Evolutionary conservation across 495 filamentous ascomycete species (phyloP), one percentile per base, ranked within the genome.

Genomic region (Clavariopsis aquatica): DNA sequence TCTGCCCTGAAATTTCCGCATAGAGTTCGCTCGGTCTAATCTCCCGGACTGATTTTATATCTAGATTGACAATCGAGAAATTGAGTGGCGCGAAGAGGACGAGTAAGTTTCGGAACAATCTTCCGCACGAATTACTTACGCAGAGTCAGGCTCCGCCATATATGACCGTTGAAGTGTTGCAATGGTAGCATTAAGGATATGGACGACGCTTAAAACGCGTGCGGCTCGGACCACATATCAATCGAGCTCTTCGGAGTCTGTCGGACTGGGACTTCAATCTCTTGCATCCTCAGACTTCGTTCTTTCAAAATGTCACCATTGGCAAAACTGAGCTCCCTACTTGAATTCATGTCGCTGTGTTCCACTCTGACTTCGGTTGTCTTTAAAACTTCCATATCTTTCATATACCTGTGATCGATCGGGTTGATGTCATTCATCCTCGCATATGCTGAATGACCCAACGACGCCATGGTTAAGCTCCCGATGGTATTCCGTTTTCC

Each of bases 361-460:
- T 38, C 52, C 15, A 56, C 52, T 26, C 31, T 56, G 19, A 57
- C 45, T 45, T 64, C 52, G 22, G 62, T 64, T 13, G 62, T 58
- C 45, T 64, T 64, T n/a, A 64, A 27, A 8, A 64, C 53, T 9
- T 57, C 41, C 24, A 22, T 49, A 24, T 52, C 43, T 43, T 64
- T 58, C 13, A 57, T 4, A 6, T 9, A 23, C 5, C 38, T 27
- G 2, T 8, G 53, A 27, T 27, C 26, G 24, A 15, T 24, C 1
- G 29, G 36, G 17, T 53, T 51, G 1, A 28, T 9, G n/a, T 64
- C 62, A 20, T 57, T 53, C 62, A 64, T 64, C 15, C 45, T 34
- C n/a, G 62, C 62, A 52, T 57, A 64, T 24, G 62, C 41, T 12
- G 47, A 61, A 19, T 61, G 28, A 15, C 58, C 47, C 29, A 61